Conservation (phyloP, 768 basidiomycete genomes). For the Boletus sensibilis region DNA sequence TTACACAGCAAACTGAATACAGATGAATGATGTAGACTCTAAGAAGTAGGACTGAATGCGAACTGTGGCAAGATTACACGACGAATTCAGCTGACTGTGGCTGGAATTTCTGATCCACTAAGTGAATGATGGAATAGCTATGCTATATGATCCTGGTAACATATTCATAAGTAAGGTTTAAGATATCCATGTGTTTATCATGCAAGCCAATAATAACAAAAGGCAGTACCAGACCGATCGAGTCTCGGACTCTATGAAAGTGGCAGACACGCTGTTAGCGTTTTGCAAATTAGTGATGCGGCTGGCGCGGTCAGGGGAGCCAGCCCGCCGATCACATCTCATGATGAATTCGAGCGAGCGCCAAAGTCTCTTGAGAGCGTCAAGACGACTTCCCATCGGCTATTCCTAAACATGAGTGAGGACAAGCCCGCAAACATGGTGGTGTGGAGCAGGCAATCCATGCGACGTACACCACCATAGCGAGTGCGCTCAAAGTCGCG, state of each 20-base stretch:
- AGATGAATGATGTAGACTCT: not conserved
- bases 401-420: slow-evolving; percentile 35
- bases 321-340: not conserved
- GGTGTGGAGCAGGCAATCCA: slow-evolving; percentile 50
- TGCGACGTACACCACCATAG: slow-evolving; percentile 43
- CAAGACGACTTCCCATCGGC: slow-evolving; percentile 43
- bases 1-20: slow-evolving; percentile 3
- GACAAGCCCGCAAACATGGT: slow-evolving; percentile 54
- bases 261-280: slow-evolving; percentile 3
- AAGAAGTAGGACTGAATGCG: not conserved
- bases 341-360: not conserved
- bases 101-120: slow-evolving; percentile 9
- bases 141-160: slow-evolving; percentile 10
- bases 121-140: not conserved
- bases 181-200: not conserved
- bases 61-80: not conserved
- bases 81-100: not conserved
- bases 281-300: not conserved
- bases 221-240: slow-evolving; percentile 16
- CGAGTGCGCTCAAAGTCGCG: slow-evolving; percentile 36
- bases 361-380: slow-evolving; percentile 41
- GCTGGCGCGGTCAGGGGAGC: not conserved
- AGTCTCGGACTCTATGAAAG: not conserved
- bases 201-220: not conserved
- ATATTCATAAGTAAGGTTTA: slow-evolving; percentile 9